Evolutionary conservation across 768 basidiomycete genomes (phyloP).

Genomic region (Candolleomyces efflorescens): DNA sequence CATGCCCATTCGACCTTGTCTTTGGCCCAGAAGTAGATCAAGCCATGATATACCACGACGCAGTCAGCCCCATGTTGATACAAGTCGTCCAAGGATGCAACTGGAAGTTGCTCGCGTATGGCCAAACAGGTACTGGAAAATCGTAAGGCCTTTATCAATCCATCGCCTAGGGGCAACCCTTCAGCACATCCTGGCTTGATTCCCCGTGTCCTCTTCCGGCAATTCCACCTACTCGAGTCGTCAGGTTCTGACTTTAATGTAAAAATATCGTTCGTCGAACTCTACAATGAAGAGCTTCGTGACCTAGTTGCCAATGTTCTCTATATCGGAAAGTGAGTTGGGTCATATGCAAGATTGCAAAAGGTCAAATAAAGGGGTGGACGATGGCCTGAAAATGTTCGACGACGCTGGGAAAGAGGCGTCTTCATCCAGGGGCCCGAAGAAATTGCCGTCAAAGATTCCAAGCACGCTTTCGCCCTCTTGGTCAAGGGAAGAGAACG

Average conservation of each 20-base stretch:
- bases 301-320: constrained; percentile 87
- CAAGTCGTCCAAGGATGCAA: constrained; percentile 97
- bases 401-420: constrained; percentile 78
- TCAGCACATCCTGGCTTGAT: constrained; percentile 93
- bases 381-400: constrained; percentile 78
- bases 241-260: constrained; percentile 82
- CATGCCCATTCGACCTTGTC: constrained; percentile 92
- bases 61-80: constrained; percentile 87
- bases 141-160: constrained; percentile 71
- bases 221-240: constrained; percentile 85
- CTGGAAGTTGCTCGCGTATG: constrained; percentile 96
- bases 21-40: constrained; percentile 98
- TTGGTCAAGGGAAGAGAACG: constrained; percentile 87
- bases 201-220: constrained; percentile 85
- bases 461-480: constrained; percentile 76
- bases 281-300: constrained; percentile 98
- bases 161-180: constrained; percentile 83
- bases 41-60: constrained; percentile 88
- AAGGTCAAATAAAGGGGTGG: constrained; percentile 44
- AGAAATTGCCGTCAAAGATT: constrained; percentile 80
- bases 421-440: constrained; percentile 95
- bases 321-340: too few relatives aligned
- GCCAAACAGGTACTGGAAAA: constrained; percentile 98
- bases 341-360: too few relatives aligned
- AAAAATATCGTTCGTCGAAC: constrained; percentile 89